These are phyloP conservation scores for Carnegiea gigantea DNA, from an alignment of 179 eudicot genomes.

Conservation along the genomic window DNA sequence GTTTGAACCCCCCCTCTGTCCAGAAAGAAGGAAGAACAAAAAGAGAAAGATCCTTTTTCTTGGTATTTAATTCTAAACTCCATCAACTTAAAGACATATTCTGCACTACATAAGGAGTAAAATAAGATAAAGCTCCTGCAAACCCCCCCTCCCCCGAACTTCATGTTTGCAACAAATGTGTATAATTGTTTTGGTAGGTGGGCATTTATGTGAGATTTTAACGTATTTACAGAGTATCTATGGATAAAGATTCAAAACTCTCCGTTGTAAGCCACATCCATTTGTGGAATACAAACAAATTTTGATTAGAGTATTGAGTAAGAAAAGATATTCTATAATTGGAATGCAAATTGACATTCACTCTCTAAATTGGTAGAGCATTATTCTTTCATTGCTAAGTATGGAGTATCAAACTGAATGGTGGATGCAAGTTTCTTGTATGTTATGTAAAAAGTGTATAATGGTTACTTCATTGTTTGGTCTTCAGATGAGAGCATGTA, in stretches of 20 bases:
- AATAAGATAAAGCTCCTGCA: neutral
- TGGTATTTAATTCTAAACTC: conserved; percentile 15
- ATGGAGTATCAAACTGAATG: neutral
- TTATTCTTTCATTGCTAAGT: neutral
- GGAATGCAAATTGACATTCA: neutral
- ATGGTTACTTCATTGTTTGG: conserved; percentile 21
- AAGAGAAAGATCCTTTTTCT: neutral
- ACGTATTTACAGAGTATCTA: neutral
- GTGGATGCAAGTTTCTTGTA: neutral
- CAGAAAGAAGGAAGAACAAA: neutral
- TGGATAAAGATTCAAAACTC: neutral
- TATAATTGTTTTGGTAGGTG: conserved; percentile 23
- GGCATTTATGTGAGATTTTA: conserved; percentile 13
- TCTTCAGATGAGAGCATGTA: neutral
- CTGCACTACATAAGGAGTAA: neutral
- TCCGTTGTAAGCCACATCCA: conserved; percentile 3
- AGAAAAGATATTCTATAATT: conserved; percentile 1
- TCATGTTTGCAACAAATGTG: conserved; percentile 8
- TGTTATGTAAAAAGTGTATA: neutral
- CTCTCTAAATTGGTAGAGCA: neutral
- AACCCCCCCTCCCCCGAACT: neutral
- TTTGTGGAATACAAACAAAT: neutral
- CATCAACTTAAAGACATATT: conserved; percentile 1
- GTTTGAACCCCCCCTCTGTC: too few relatives aligned
- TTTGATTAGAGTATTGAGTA: neutral